Base-by-base conservation (phyloP, 129 eudicot species). In the Artemisia tridentata region DNA sequence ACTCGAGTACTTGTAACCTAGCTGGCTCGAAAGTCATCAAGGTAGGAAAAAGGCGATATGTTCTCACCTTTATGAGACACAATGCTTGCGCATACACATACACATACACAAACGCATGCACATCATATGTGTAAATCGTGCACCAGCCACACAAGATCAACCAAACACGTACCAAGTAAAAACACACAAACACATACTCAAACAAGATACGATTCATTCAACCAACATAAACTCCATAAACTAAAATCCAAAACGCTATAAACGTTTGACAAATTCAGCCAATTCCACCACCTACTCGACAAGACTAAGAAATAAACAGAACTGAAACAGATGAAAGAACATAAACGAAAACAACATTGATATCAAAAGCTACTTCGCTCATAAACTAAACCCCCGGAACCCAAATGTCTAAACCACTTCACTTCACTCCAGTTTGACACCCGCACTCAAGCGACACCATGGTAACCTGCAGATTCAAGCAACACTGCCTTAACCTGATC, bases 401-500 rank as follows among this genome's bases (percentile, higher is more conserved):
- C 64, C 54, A 64, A 29, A 46, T 61, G 47, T 11, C 56, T 69
- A 60, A 60, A 76, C 75, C 67, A 21, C 57, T 56, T 17, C 10
- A 75, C 68, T 43, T 57, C 25, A 65, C 54, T 43, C 19, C 52
- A 3, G 5, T 38, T 70, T 45, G 9, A 38, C 45, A 38, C 11
- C 11, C 8, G 2, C 73, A 17, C 67, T 81, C 74, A 87, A n/a
- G 82, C 65, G 74, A 90, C 79, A 1, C 97, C 97, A 80, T 84
- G 95, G 69, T 72, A 89, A 52, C 92, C 95, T 5, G 95, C 96
- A 14, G 88, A 85, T 62, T 92, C 98, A 84, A 87, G 47, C 58
- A 92, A 79, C 65, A 82, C 83, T 4, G 92, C 95, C 71, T 89
- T 92, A 79, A 92, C 91, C 16, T 92, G 95, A 61, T 92, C 96